Conservation (phyloP, 352 stramenopile genomes). For the Phytophthora litchii region DNA sequence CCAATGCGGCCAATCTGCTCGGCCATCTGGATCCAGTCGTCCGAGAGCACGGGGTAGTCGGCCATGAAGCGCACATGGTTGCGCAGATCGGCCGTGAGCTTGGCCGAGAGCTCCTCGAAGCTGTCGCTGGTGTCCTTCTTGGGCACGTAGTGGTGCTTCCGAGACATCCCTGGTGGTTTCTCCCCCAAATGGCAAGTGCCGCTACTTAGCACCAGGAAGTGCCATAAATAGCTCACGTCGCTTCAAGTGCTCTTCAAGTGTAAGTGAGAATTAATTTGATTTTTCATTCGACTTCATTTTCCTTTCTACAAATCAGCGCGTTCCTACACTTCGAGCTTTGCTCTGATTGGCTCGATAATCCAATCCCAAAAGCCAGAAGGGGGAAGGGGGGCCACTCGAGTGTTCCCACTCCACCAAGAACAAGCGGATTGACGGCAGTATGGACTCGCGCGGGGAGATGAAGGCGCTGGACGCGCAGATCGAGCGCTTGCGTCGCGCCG, state of each 20-base stretch:
- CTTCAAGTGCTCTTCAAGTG: too few relatives aligned
- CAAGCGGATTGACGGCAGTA: conserved; percentile 6
- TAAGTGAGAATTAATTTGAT: too few relatives aligned
- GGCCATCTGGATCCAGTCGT: conserved; percentile 90
- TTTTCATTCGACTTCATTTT: too few relatives aligned
- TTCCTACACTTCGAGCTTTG: background rate
- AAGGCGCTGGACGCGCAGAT: conserved; percentile 89
- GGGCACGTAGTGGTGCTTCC: conserved; percentile 70
- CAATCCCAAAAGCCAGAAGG: conserved; percentile 22
- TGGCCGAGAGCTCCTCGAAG: conserved; percentile 86
- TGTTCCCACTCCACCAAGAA: conserved; percentile 27
- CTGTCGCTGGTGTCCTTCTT: conserved; percentile 60
- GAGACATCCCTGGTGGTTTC: conserved; percentile 42
- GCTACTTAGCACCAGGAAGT: background rate
- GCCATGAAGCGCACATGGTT: conserved; percentile 88
- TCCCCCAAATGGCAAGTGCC: conserved; percentile 16
- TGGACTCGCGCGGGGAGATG: conserved; percentile 77
- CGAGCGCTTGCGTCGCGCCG: conserved; percentile 76
- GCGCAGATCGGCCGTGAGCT: conserved; percentile 86
- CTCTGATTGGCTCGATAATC: conserved; percentile 8
- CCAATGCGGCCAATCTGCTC: conserved; percentile 89
- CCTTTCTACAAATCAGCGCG: background rate
- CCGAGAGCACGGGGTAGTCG: conserved; percentile 87
- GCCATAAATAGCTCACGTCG: conserved; percentile 11
- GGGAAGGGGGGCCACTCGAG: conserved; percentile 6